These are phyloP conservation scores for Lactifluus subvellereus DNA, from an alignment of 768 basidiomycete genomes.

Conservation along the genomic window DNA sequence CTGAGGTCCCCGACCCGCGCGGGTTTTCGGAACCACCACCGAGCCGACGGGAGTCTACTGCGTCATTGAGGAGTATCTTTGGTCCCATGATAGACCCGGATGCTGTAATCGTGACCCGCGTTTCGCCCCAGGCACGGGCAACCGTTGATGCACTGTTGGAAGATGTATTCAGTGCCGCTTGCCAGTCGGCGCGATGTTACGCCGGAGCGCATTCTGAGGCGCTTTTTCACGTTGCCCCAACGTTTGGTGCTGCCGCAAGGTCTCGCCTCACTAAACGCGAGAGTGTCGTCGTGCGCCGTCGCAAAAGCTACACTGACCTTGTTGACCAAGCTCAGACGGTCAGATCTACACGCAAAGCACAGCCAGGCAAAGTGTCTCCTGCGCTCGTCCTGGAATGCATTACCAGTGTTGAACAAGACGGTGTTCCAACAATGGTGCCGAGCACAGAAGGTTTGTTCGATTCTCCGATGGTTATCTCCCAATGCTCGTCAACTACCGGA, in stretches of 20 bases:
- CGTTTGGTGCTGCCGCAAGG: conserved; percentile 52
- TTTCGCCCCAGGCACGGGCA: conserved; percentile 56
- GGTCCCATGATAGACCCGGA: conserved; percentile 46
- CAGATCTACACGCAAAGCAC: background rate
- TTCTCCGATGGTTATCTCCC: conserved; percentile 19
- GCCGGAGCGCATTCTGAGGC: conserved; percentile 58
- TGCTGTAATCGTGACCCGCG: conserved; percentile 59
- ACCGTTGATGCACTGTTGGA: conserved; percentile 72
- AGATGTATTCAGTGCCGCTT: conserved; percentile 75
- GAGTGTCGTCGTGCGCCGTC: conserved; percentile 60
- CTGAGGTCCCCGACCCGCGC: conserved; percentile 2
- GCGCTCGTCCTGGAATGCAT: conserved; percentile 12
- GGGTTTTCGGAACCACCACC: conserved; percentile 17
- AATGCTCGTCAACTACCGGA: conserved; percentile 18
- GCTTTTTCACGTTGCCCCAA: conserved; percentile 55
- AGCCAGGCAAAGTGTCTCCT: conserved; percentile 2
- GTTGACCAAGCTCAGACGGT: background rate
- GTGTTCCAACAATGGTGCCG: background rate
- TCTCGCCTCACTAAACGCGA: conserved; percentile 59
- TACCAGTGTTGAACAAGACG: conserved; percentile 1
- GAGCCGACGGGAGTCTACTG: conserved; percentile 53
- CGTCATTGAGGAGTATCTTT: conserved; percentile 58
- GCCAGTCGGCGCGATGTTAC: conserved; percentile 60
- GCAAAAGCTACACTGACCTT: conserved; percentile 40
- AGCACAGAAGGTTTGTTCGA: conserved; percentile 17